Evolutionary conservation across 805 yeast species (phyloP), one percentile per base, ranked within the genome.

Genomic region (Metschnikowia aberdeeniae): DNA sequence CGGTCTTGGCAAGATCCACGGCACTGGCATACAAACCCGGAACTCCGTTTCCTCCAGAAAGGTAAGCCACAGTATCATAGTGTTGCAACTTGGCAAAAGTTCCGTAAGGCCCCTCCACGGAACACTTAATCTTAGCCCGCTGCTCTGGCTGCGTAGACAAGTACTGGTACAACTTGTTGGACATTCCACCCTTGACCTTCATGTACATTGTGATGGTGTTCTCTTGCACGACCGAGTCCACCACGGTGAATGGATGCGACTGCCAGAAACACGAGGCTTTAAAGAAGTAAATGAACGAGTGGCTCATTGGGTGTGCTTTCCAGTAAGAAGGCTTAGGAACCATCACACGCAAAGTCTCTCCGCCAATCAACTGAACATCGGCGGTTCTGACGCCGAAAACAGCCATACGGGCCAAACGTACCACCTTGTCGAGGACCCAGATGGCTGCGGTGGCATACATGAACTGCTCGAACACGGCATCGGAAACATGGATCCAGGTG

Each of bases 181-280:
- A 81, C 43, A 80, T 61, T 46, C 88, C 89, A n/a, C 71, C 71
- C 59, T 80, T 79, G 14, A 73, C 74, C 56, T 76, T 78, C 54
- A 78, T 70, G 52, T 67, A 72, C 40, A 77, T 63, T 1, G 67
- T 62, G 8, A 78, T 56, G 46, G 73, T 61, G 48, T 68, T 71
- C 13, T 68, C 64, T 10, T 66, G 64, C 36, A 66, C 61, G 1
- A 64, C 60, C 4, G 76, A 64, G 40, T 72, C 72, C 13, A 77
- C 65, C 6, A 78, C 61, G 1, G 90, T 82, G 63, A 86, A 84
- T 4, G 92, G 92, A 60, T 85, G 89, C 4, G 84, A 77, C 59
- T 84, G 88, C 81, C 83, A 82, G 60, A 82, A 80, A 32, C 72
- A 63, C 3, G 64, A 57, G 14, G 75, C 70, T 36, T 76, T 66